Conservation (phyloP, 345 rosid species). For the Populus davidiana region DNA sequence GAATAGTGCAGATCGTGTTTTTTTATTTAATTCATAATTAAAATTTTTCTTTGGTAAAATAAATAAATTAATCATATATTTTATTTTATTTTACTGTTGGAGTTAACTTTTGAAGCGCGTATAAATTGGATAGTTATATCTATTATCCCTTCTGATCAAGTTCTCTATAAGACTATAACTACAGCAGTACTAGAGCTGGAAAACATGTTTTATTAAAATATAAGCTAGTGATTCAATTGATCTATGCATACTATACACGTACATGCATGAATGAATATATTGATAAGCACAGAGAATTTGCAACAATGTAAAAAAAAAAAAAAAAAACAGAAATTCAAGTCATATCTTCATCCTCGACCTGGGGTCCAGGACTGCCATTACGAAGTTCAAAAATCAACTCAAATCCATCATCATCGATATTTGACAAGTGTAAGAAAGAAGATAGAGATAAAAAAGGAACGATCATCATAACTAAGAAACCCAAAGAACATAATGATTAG, state of each 20-base stretch:
- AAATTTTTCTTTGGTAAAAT: too few species aligned
- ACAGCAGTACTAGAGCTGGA: too few species aligned
- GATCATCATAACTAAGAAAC: slow-evolving; percentile 12
- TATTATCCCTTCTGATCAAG: too few species aligned
- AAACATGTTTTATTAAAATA: too few species aligned
- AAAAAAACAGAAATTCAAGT: not conserved
- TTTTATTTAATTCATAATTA: too few species aligned
- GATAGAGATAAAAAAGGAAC: not conserved
- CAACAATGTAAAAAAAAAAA: not conserved
- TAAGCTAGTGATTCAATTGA: not conserved
- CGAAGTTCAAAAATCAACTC: not conserved
- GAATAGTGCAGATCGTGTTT: too few species aligned
- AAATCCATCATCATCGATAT: slow-evolving; percentile 1
- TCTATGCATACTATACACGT: not conserved
- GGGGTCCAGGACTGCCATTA: not conserved
- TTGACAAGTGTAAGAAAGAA: not conserved
- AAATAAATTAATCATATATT: too few species aligned
- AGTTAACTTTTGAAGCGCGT: too few species aligned
- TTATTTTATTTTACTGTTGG: too few species aligned
- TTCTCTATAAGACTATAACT: too few species aligned
- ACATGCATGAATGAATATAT: too few species aligned
- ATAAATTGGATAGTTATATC: too few species aligned
- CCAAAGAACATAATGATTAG: slow-evolving; percentile 24
- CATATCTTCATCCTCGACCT: not conserved
- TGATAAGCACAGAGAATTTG: not conserved